Conservation (phyloP, 2,329 filamentous ascomycete genomes). For the Trichoderma atrobrunneum region DNA sequence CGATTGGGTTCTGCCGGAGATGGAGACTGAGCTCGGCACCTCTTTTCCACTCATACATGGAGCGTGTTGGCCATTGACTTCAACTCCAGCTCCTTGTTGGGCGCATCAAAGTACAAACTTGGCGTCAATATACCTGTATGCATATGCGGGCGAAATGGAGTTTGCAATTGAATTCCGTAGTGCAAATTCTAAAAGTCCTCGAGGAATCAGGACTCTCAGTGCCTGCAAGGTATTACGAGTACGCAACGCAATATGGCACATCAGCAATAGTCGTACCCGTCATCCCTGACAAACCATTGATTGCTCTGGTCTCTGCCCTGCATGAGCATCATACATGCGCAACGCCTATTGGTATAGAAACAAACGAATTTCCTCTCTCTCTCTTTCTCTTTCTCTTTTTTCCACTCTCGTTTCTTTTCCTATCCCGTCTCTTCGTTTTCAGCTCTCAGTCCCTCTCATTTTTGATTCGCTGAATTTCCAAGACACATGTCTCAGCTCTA, state of each 20-base stretch:
- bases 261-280: background rate
- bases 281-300: background rate
- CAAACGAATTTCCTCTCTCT: background rate
- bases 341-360: background rate
- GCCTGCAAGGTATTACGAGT: background rate
- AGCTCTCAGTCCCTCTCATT: background rate
- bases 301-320: background rate
- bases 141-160: background rate
- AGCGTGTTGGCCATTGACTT: background rate
- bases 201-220: background rate
- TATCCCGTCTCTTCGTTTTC: background rate
- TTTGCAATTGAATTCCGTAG: background rate
- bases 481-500: conserved; percentile 5
- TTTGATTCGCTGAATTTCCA: background rate
- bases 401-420: background rate
- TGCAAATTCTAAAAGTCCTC: background rate
- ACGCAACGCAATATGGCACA: background rate
- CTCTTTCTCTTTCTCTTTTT: background rate
- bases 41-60: background rate
- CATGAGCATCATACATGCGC: background rate
- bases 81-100: background rate
- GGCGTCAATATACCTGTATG: background rate
- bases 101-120: background rate
- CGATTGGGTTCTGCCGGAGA: conserved; percentile 1
- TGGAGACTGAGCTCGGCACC: background rate